Percentiles rank a stretch among this genome's conserved stretches.
Evolutionary conservation across 2,329 filamentous ascomycete genomes (phyloP).

Genomic region (Aspergillus versicolor): DNA sequence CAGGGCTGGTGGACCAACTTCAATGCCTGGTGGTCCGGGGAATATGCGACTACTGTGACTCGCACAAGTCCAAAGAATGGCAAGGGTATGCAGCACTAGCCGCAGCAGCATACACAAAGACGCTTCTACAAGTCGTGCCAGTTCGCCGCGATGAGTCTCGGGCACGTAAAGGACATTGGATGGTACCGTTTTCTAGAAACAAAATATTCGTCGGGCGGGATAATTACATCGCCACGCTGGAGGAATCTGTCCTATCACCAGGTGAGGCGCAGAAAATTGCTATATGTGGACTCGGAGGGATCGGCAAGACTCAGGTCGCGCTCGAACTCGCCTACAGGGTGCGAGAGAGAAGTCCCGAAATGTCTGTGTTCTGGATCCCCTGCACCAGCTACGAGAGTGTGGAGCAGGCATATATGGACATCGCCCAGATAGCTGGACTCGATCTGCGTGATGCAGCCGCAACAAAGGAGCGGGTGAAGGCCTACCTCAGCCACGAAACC

Average conservation of each 20-base stretch:
- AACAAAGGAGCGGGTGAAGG: conserved; percentile 1
- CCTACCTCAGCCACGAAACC: conserved; percentile 11
- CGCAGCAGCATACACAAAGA: too few relatives aligned
- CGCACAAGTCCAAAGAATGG: too few relatives aligned
- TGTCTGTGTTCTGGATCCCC: conserved; percentile 29
- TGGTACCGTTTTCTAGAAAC: neutral
- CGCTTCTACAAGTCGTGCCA: too few relatives aligned
- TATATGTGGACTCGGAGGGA: neutral
- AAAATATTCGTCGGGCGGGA: neutral
- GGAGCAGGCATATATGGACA: conserved; percentile 14
- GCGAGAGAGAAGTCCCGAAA: conserved; percentile 1
- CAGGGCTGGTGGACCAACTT: too few relatives aligned
- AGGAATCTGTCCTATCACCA: neutral
- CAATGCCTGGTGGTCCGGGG: too few relatives aligned
- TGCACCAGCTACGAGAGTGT: conserved; percentile 20
- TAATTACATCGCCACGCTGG: neutral
- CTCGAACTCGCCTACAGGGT: conserved; percentile 7
- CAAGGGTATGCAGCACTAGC: too few relatives aligned
- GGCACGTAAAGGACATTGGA: neutral
- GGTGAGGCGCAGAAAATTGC: neutral
- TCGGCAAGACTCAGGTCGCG: neutral
- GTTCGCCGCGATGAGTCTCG: neutral
- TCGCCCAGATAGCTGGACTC: conserved; percentile 1
- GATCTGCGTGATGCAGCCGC: neutral
- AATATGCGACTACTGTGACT: too few relatives aligned